Evolutionary conservation across 768 basidiomycete species (phyloP).

Genomic region (Tricholoma furcatifolium): DNA sequence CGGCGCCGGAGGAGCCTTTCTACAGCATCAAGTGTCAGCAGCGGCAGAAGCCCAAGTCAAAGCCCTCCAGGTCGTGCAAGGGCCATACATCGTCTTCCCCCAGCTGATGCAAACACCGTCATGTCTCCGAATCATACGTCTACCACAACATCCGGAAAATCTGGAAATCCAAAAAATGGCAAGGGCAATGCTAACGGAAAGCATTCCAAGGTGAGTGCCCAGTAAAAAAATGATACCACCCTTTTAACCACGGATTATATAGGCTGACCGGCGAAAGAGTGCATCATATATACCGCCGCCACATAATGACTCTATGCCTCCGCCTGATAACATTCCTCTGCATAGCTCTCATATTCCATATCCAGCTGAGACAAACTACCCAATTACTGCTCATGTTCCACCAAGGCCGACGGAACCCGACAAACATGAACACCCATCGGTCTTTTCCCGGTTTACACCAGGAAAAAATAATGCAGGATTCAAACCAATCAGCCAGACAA

Average conservation of each 20-base stretch:
- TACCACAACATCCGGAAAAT: slow-evolving; percentile 16
- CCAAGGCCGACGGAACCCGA: slow-evolving; percentile 4
- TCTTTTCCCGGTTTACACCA: slow-evolving; percentile 20
- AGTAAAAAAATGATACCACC: background rate
- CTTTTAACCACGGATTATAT: background rate
- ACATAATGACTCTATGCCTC: slow-evolving; percentile 27
- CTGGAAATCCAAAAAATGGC: slow-evolving; percentile 34
- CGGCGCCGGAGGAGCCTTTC: slow-evolving; percentile 49
- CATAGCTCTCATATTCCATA: slow-evolving; percentile 15
- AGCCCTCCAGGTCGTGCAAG: slow-evolving; percentile 54
- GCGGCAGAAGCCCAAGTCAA: slow-evolving; percentile 53
- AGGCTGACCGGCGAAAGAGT: slow-evolving; percentile 18
- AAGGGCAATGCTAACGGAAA: slow-evolving; percentile 36
- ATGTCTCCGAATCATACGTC: slow-evolving; percentile 26
- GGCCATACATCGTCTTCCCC: slow-evolving; percentile 64
- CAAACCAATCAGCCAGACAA: slow-evolving; percentile 61
- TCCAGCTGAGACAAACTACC: slow-evolving; percentile 7
- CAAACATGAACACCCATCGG: slow-evolving; percentile 11
- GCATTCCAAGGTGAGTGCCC: slow-evolving; percentile 26
- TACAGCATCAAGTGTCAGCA: slow-evolving; percentile 53
- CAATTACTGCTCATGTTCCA: background rate
- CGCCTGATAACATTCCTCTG: slow-evolving; percentile 25
- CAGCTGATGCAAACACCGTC: slow-evolving; percentile 30
- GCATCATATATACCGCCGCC: slow-evolving; percentile 9
- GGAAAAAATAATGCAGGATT: slow-evolving; percentile 54